Evolutionary conservation across 306 rosid species (phyloP).

Genomic region (Citrullus mucosospermus): DNA sequence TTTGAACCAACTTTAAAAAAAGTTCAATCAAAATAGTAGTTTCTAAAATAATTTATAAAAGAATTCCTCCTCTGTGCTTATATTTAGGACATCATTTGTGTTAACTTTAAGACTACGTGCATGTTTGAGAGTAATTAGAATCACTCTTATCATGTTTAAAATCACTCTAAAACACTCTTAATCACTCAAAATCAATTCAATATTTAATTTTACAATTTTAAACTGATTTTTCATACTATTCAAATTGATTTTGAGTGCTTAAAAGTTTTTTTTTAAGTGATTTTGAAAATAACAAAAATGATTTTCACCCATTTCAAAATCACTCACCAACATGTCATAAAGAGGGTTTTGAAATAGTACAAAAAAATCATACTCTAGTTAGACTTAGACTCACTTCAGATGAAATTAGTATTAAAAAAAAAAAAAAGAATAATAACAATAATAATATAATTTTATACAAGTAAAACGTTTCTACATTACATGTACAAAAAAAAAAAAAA

Average conservation of each 20-base stretch:
- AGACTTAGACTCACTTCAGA: neutral
- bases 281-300: too few relatives aligned
- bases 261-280: too few relatives aligned
- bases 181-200: too few relatives aligned
- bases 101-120: neutral
- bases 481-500: neutral
- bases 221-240: too few relatives aligned
- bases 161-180: too few relatives aligned
- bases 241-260: too few relatives aligned
- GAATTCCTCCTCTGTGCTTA: neutral
- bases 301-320: too few relatives aligned
- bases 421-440: neutral
- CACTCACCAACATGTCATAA: too few relatives aligned
- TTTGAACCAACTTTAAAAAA: neutral
- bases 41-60: neutral
- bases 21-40: neutral
- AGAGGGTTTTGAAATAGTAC: neutral
- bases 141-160: too few relatives aligned
- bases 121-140: too few relatives aligned
- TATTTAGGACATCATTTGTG: neutral
- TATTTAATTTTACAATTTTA: too few relatives aligned
- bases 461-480: neutral
- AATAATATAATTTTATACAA: constrained; percentile 6
- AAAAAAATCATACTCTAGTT: neutral
- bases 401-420: neutral